Percentiles rank a stretch among this genome's conserved stretches.
Evolutionary conservation across 352 stramenopile species (phyloP).

Genomic region (Phytophthora palmivora): DNA sequence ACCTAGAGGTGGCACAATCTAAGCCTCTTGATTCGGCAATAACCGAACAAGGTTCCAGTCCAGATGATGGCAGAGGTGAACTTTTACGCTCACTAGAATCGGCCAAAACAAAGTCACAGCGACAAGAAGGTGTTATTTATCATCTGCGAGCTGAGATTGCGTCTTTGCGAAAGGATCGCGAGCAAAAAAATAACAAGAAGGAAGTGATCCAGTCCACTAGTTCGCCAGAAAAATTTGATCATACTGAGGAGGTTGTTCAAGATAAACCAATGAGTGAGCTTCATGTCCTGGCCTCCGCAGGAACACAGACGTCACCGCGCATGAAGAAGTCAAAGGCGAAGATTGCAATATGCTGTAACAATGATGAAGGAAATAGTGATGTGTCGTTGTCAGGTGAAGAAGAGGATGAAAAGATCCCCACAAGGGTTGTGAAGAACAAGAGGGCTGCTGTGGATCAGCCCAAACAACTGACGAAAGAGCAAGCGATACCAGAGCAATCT

Average conservation of each 20-base stretch:
- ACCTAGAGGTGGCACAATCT: constrained; percentile 34
- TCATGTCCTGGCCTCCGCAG: constrained; percentile 8
- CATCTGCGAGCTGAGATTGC: constrained; percentile 37
- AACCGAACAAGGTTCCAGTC: constrained; percentile 3
- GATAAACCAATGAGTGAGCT: background rate
- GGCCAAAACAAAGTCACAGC: constrained; percentile 33
- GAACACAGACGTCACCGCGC: constrained; percentile 25
- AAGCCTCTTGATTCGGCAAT: constrained; percentile 5
- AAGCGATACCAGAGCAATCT: constrained; percentile 7
- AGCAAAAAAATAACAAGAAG: constrained; percentile 26
- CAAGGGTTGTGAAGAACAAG: constrained; percentile 2
- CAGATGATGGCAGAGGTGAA: constrained; percentile 25
- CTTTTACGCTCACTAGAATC: constrained; percentile 28
- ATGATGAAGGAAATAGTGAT: constrained; percentile 15
- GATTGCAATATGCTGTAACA: background rate
- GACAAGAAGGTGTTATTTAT: constrained; percentile 35
- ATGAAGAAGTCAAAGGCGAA: background rate
- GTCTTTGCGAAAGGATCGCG: constrained; percentile 30
- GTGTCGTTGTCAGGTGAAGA: constrained; percentile 24
- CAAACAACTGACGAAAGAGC: constrained; percentile 2
- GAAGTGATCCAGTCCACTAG: background rate
- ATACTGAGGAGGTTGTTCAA: background rate
- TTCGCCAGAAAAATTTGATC: background rate
- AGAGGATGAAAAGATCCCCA: constrained; percentile 10
- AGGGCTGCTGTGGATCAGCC: background rate